phyloP scores from a whole-genome alignment of 768 basidiomycete species.

The Rhizopogon roseolus region DNA sequence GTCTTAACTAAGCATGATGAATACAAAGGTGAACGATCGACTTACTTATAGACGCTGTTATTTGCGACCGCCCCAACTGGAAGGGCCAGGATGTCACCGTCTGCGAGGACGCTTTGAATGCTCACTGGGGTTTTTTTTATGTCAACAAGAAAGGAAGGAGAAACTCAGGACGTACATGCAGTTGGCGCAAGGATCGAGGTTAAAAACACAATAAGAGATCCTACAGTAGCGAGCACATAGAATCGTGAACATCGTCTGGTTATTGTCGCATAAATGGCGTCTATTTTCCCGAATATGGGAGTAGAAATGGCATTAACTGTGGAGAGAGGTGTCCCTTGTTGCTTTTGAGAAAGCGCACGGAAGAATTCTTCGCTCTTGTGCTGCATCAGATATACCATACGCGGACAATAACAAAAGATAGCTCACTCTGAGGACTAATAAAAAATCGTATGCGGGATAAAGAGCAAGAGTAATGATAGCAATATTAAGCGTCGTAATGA shows the following conservation, averaged over 20 bases:
- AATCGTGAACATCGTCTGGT: no score
- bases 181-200: conserved; percentile 20
- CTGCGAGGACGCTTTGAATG: conserved; percentile 16
- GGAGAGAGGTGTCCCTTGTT: no score
- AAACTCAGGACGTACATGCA: conserved; percentile 12
- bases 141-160: neutral
- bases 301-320: no score
- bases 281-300: no score
- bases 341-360: conserved; percentile 14
- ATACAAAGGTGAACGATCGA: neutral
- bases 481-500: conserved; percentile 22
- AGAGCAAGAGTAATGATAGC: conserved; percentile 24
- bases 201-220: conserved; percentile 15
- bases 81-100: conserved; percentile 18
- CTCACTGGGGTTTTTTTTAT: conserved; percentile 9
- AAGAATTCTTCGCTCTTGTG: conserved; percentile 26
- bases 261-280: no score
- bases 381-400: neutral
- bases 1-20: neutral
- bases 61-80: conserved; percentile 14
- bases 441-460: conserved; percentile 13
- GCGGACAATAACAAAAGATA: neutral
- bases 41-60: conserved; percentile 24
- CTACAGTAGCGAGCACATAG: conserved; percentile 10
- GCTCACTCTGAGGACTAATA: conserved; percentile 15